Evolutionary conservation across 495 filamentous ascomycete genomes (phyloP).

Genomic region (Penicillium pancosmium): DNA sequence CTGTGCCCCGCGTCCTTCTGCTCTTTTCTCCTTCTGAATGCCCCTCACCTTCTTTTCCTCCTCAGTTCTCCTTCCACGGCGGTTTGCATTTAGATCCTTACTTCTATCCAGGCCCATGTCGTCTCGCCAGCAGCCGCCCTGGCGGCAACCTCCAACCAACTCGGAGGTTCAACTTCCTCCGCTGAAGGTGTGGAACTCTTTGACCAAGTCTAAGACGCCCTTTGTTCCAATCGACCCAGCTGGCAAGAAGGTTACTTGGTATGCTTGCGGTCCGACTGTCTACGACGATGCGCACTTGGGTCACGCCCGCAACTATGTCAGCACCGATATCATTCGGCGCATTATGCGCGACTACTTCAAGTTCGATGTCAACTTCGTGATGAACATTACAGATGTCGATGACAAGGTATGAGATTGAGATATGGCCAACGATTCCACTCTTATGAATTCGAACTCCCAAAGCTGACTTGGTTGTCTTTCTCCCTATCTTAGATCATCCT

Average conservation of each 20-base stretch:
- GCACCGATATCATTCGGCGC: slow-evolving; percentile 87
- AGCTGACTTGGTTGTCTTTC: neutral
- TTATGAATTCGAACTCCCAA: neutral
- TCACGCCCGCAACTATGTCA: slow-evolving; percentile 93
- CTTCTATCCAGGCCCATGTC: slow-evolving; percentile 27
- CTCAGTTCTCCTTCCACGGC: slow-evolving; percentile 4
- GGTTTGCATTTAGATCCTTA: slow-evolving; percentile 2
- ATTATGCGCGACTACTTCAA: slow-evolving; percentile 86
- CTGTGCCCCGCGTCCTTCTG: slow-evolving; percentile 26
- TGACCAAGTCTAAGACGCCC: slow-evolving; percentile 69
- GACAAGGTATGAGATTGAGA: slow-evolving; percentile 66
- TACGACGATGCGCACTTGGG: slow-evolving; percentile 91
- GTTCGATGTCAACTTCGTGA: slow-evolving; percentile 86
- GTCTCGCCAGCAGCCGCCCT: slow-evolving; percentile 52
- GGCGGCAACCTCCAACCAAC: slow-evolving; percentile 44
- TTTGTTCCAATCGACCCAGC: slow-evolving; percentile 74
- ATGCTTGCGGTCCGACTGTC: slow-evolving; percentile 89
- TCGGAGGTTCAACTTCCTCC: slow-evolving; percentile 40
- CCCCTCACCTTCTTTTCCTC: slow-evolving; percentile 25
- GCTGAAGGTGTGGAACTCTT: slow-evolving; percentile 68
- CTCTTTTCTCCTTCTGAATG: slow-evolving; percentile 32
- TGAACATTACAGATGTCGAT: slow-evolving; percentile 95
- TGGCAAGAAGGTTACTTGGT: slow-evolving; percentile 78
- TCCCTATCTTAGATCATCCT: slow-evolving; percentile 70
- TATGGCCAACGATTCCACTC: neutral